Conservation (phyloP, 257 asterid species). For the Fraxinus americana region DNA sequence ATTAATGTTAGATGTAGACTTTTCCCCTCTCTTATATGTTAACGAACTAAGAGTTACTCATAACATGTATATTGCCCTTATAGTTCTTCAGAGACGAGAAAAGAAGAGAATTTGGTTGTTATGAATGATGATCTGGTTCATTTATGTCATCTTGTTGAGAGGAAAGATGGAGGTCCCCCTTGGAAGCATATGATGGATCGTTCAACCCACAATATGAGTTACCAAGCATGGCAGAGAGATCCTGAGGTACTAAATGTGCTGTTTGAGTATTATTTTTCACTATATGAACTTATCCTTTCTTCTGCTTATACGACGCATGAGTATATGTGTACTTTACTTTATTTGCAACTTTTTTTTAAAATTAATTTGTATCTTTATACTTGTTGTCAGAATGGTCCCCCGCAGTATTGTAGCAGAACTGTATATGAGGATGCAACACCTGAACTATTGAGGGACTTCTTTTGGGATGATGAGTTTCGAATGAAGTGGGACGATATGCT, state of each 20-base stretch:
- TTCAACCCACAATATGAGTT: slow-evolving; percentile 68
- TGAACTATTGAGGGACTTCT: slow-evolving; percentile 80
- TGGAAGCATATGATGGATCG: slow-evolving; percentile 94
- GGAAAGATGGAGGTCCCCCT: slow-evolving; percentile 81
- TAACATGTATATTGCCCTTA: slow-evolving; percentile 15
- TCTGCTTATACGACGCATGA: not conserved
- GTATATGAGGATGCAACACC: slow-evolving; percentile 94
- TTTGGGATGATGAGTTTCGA: slow-evolving; percentile 95
- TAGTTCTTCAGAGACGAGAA: slow-evolving; percentile 46
- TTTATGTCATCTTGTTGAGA: slow-evolving; percentile 76
- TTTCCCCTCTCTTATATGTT: slow-evolving; percentile 9
- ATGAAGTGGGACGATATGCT: slow-evolving; percentile 93
- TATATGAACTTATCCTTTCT: not conserved
- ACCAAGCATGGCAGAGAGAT: slow-evolving; percentile 96
- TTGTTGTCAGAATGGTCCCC: slow-evolving; percentile 66
- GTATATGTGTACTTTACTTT: not conserved
- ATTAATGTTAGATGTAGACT: too few relatives aligned
- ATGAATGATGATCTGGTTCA: slow-evolving; percentile 61
- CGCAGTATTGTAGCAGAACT: slow-evolving; percentile 89
- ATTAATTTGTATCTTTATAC: slow-evolving; percentile 13
- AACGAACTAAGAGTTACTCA: slow-evolving; percentile 20
- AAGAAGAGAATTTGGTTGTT: slow-evolving; percentile 40
- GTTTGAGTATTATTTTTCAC: not conserved
- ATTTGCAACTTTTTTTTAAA: not conserved
- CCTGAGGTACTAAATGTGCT: slow-evolving; percentile 47